Base-by-base conservation (phyloP, 805 yeast species). In the Yarrowia osloensis region DNA sequence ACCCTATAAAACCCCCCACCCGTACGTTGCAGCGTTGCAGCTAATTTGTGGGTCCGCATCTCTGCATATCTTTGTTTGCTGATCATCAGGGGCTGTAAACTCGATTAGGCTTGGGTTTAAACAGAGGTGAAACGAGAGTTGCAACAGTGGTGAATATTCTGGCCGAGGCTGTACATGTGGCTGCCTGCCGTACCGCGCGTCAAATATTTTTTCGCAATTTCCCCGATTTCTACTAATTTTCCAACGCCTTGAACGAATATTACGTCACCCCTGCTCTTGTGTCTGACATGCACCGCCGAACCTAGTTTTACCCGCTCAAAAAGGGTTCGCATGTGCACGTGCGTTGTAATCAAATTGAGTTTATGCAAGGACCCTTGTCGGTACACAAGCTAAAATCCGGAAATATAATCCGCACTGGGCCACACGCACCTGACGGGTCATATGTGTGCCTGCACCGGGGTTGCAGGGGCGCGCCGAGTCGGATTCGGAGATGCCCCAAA, bases 71-170 rank as follows among this genome's bases (percentile, higher is more conserved):
- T 26, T 54, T 54, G 44, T 54, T 37, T 54, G 62, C 37, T 54
- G 62, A 54, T 54, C 62, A 54, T 54, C 62, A 54, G 62, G 62
- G 62, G 62, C 33, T 54, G 13, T 22, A 37, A 37, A 37, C 4
- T 3, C 29, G 29, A 22, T 31, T 50, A 50, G 19, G 29, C 57
- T 50, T 29, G 33, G 22, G 40, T 15, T 26, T 17, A 9, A 26
- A 24, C 1, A 4, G 22, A 1, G 12, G n/a, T 17, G 19, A 17
- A 9, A 17, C n/a, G 19, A 4, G 40, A 17, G 5, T 35, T n/a
- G 22, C n/a, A n/a, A n/a, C n/a, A n/a, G n/a, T n/a, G n/a, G n/a
- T n/a, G n/a, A n/a, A n/a, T n/a, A n/a, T n/a, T n/a, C n/a, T n/a
- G n/a, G n/a, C n/a, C n/a, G n/a, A n/a, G n/a, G n/a, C n/a, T n/a